Conservation (phyloP, 1,284 basidiomycete species). For the Earliella scabrosa region DNA sequence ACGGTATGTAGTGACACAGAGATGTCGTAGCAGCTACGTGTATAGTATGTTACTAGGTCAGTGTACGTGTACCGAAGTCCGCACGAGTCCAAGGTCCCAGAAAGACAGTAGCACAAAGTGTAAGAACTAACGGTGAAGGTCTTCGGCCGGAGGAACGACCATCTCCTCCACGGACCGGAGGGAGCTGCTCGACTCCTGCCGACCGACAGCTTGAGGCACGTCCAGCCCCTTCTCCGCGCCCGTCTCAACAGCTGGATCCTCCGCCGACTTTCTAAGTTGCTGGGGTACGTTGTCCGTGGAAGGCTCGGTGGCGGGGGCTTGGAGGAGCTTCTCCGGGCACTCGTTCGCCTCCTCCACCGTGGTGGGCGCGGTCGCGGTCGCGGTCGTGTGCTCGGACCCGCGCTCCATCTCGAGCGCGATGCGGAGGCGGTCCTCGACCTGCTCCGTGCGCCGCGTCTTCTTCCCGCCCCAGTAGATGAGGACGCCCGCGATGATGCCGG, state of each 20-base stretch:
- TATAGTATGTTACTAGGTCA: no score
- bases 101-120: no score
- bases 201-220: constrained; percentile 1
- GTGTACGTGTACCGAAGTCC: no score
- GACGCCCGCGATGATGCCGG: constrained; percentile 77
- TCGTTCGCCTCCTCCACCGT: not conserved
- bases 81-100: no score
- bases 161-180: constrained; percentile 37
- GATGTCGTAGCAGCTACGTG: no score
- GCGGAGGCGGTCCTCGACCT: constrained; percentile 73
- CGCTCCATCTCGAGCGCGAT: constrained; percentile 61
- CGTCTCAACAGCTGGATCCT: no score
- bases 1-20: no score
- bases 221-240: constrained; percentile 8
- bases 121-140: not conserved
- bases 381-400: not conserved
- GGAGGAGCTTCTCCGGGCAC: not conserved
- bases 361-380: not conserved
- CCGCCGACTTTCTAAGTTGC: not conserved
- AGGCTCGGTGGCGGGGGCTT: constrained; percentile 43
- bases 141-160: constrained; percentile 34
- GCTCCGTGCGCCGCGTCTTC: constrained; percentile 77
- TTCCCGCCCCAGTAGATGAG: constrained; percentile 82
- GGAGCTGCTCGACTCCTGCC: constrained; percentile 4
- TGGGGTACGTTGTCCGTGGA: constrained; percentile 37